Conservation (phyloP, 108 stramenopile species). For the Nitzschia putrida region DNA sequence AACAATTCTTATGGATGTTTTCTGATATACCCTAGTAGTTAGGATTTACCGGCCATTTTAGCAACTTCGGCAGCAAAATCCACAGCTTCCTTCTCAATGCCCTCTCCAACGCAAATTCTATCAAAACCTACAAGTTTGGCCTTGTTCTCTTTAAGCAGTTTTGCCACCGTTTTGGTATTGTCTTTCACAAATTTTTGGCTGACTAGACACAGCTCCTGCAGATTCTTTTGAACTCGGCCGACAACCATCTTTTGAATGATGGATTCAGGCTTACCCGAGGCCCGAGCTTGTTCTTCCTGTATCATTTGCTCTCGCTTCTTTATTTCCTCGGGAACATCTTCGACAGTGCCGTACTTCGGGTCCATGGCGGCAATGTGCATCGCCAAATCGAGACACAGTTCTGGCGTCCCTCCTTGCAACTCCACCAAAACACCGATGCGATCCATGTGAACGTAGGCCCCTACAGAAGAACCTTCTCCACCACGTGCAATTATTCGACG, state of each 20-base stretch:
- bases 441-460: conserved; percentile 75
- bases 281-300: conserved; percentile 61
- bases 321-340: conserved; percentile 75
- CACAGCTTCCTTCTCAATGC: conserved; percentile 81
- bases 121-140: conserved; percentile 79
- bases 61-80: conserved; percentile 85
- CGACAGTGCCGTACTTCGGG: conserved; percentile 68
- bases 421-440: conserved; percentile 69
- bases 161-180: conserved; percentile 67
- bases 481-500: conserved; percentile 56
- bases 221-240: conserved; percentile 81
- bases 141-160: conserved; percentile 67
- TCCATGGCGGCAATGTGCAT: conserved; percentile 87
- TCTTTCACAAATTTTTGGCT: conserved; percentile 79
- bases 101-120: conserved; percentile 76
- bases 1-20: no score
- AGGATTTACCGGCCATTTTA: no score
- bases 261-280: conserved; percentile 76
- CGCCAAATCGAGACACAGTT: conserved; percentile 60
- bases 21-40: no score
- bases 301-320: conserved; percentile 72
- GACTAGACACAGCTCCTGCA: conserved; percentile 73
- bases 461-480: conserved; percentile 49
- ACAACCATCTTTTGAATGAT: conserved; percentile 84
- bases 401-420: conserved; percentile 53